These are phyloP conservation scores for Curvularia eragrostidis DNA, from an alignment of 2,329 filamentous ascomycete genomes.

Conservation along the genomic window DNA sequence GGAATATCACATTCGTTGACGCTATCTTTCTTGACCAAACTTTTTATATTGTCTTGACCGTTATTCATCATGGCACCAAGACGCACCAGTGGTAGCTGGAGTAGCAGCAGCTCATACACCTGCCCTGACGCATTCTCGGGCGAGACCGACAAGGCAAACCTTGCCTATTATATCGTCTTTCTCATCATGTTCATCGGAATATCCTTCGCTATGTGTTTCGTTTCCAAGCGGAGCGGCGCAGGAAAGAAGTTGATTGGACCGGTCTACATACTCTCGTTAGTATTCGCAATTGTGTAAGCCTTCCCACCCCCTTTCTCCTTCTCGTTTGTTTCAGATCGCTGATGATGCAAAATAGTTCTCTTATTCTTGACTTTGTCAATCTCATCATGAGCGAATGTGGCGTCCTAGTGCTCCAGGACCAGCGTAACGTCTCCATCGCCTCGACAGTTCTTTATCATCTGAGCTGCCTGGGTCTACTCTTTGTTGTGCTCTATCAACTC, in stretches of 20 bases:
- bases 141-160: conserved; percentile 12
- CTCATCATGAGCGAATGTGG: conserved; percentile 26
- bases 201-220: conserved; percentile 21
- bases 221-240: conserved; percentile 27
- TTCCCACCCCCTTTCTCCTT: neutral
- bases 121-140: conserved; percentile 29
- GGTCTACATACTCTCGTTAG: conserved; percentile 22
- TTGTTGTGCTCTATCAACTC: conserved; percentile 32
- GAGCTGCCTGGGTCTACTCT: conserved; percentile 30
- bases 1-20: neutral
- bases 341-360: conserved; percentile 14
- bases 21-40: neutral
- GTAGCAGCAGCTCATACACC: conserved; percentile 19
- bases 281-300: conserved; percentile 31
- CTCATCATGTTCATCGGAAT: conserved; percentile 27
- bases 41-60: neutral
- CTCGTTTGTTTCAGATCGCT: neutral
- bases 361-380: conserved; percentile 17
- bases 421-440: conserved; percentile 25
- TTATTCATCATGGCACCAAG: conserved; percentile 32
- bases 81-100: neutral
- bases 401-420: no score
- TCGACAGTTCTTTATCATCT: conserved; percentile 29
- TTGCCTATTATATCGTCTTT: conserved; percentile 30
- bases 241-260: conserved; percentile 32